Evolutionary conservation across 176 grass and related monocot species (phyloP).

Genomic region (Musa schizocarpa): DNA sequence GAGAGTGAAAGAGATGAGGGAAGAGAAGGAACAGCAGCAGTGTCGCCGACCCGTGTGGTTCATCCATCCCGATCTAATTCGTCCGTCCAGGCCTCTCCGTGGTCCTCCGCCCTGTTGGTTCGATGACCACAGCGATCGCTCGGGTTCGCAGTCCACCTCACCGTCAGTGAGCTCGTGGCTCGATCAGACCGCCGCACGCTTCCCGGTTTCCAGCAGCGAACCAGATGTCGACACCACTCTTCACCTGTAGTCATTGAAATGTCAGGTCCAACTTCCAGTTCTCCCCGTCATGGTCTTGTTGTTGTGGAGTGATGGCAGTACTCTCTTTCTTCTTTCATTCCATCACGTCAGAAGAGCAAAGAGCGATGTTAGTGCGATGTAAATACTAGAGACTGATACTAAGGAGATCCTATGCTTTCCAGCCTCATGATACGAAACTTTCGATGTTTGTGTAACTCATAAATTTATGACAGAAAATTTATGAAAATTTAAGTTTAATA

Average conservation of each 20-base stretch:
- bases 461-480: too few species aligned
- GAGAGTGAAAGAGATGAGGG: conserved; percentile 83
- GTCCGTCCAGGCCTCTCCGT: conserved; percentile 28
- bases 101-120: conserved; percentile 26
- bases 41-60: conserved; percentile 1
- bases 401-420: too few species aligned
- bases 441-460: too few species aligned
- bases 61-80: conserved; percentile 11
- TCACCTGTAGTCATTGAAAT: conserved; percentile 41
- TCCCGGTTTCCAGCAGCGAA: conserved; percentile 20
- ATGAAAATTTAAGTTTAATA: too few species aligned
- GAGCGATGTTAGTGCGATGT: too few species aligned
- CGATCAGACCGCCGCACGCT: conserved; percentile 28
- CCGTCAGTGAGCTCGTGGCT: conserved; percentile 34
- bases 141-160: conserved; percentile 26
- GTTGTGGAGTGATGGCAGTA: background rate
- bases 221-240: conserved; percentile 71
- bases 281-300: background rate
- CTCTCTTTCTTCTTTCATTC: background rate
- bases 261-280: background rate
- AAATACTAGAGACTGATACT: too few species aligned
- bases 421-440: too few species aligned
- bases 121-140: conserved; percentile 19
- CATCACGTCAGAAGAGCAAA: too few species aligned
- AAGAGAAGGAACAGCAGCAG: conserved; percentile 52